A percentile compares a stretch with the other conserved stretches of the same genome.
Conservation (phyloP, 805 yeast genomes). For the Starmerella floris region DNA sequence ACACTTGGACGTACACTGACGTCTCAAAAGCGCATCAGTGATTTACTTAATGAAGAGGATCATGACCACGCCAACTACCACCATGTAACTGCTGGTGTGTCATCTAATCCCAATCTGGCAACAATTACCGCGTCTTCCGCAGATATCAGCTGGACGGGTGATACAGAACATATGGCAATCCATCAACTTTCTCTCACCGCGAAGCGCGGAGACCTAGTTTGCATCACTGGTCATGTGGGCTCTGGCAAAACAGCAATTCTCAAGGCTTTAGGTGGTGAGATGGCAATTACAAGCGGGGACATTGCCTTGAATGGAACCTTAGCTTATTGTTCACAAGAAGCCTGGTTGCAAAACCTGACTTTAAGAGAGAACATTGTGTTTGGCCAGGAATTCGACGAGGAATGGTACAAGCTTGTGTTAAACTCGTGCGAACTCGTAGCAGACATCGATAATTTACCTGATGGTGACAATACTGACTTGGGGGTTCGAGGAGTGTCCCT, state of each 20-base stretch:
- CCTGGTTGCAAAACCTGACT: slow-evolving; percentile 93
- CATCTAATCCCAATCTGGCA: background rate
- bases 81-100: background rate
- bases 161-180: slow-evolving; percentile 45
- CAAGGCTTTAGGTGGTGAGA: slow-evolving; percentile 69
- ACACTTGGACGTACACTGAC: slow-evolving; percentile 9
- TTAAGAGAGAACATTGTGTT: slow-evolving; percentile 62
- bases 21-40: slow-evolving; percentile 13
- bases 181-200: slow-evolving; percentile 52
- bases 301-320: slow-evolving; percentile 59
- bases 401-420: slow-evolving; percentile 40
- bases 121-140: background rate
- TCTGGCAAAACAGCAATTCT: slow-evolving; percentile 74
- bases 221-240: slow-evolving; percentile 83
- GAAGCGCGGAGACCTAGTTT: slow-evolving; percentile 63
- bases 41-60: slow-evolving; percentile 10
- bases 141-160: background rate
- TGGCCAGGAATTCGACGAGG: slow-evolving; percentile 41
- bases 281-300: slow-evolving; percentile 59
- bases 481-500: slow-evolving; percentile 75
- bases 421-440: slow-evolving; percentile 50
- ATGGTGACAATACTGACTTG: slow-evolving; percentile 63
- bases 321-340: slow-evolving; percentile 77
- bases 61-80: slow-evolving; percentile 6
- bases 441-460: slow-evolving; percentile 52